Base-by-base conservation (phyloP, 2,329 filamentous ascomycete species). In the Decorospora gaudefroyi region DNA sequence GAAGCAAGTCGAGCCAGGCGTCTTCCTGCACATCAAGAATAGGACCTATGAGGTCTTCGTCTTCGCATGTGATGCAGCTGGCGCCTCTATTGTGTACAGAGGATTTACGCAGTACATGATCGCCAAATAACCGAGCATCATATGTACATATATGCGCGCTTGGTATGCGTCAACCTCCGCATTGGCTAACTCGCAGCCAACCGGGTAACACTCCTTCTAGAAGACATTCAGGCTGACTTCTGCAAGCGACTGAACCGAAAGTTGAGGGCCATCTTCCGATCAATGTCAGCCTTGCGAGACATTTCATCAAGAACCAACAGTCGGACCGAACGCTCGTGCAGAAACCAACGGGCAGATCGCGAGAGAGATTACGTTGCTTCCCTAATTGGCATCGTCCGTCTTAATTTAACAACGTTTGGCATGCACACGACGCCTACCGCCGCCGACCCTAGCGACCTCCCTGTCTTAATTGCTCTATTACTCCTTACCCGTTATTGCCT, bases 81-180 rank as follows among this genome's bases (percentile, higher is more conserved):
- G n/a, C n/a, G n/a, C n/a, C n/a, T n/a, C n/a, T n/a, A n/a, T n/a
- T n/a, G n/a, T n/a, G n/a, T n/a, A n/a, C n/a, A n/a, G n/a, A n/a
- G n/a, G n/a, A n/a, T n/a, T n/a, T n/a, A n/a, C n/a, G n/a, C n/a
- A n/a, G n/a, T n/a, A n/a, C 49, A 55, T 51, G 59, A 67, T 67
- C 61, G 57, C 55, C 62, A 67, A 63, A 64, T 66, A 67, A 56
- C 65, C 65, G 60, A 64, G 55, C 57, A 57, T 59, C 47, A 57
- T 54, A 44, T 26, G 34, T 64, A 64, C 59, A 65, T 61, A 64
- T 59, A 65, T 61, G 48, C 45, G 51, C 50, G 50, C 44, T 40
- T 54, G 61, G 58, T 69, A 67, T 65, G 57, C 50, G 49, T 51
- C 46, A 42, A 53, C 52, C 57, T 48, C 56, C 55, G 48, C 45